A percentile compares a stretch with the other conserved stretches of the same genome.
These are phyloP conservation scores for Vitis labrusca DNA, from an alignment of 164 flowering plant genomes.

Conservation along the genomic window DNA sequence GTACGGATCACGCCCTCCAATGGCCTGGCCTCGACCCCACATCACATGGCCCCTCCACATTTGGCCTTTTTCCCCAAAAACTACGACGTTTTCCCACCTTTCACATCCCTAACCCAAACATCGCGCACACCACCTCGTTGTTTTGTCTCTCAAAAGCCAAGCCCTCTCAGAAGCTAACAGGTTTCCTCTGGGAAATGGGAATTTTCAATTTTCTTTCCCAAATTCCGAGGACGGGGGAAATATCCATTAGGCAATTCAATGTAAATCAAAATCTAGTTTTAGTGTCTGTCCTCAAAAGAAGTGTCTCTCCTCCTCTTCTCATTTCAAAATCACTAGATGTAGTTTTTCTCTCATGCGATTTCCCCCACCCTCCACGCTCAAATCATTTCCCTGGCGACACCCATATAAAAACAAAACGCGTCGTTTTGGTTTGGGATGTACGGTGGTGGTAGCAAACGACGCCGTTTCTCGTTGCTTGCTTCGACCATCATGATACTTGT, in stretches of 20 bases:
- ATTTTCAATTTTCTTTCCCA: slow-evolving; percentile 4
- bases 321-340: too few relatives aligned
- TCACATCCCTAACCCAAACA: background rate
- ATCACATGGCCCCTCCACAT: slow-evolving; percentile 3
- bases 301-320: too few relatives aligned
- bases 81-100: background rate
- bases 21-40: background rate
- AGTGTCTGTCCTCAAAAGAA: too few relatives aligned
- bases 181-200: too few relatives aligned
- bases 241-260: background rate
- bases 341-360: too few relatives aligned
- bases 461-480: too few relatives aligned
- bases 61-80: background rate
- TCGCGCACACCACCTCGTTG: slow-evolving; percentile 18
- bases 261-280: background rate
- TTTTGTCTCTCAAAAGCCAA: slow-evolving; percentile 37
- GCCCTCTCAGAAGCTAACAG: background rate
- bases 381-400: too few relatives aligned
- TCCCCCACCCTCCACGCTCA: too few relatives aligned
- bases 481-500: background rate
- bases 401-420: too few relatives aligned
- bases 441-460: too few relatives aligned
- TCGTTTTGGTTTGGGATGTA: too few relatives aligned
- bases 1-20: background rate
- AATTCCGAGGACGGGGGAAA: slow-evolving; percentile 18